A percentile compares a stretch with the other conserved stretches of the same genome.
Evolutionary conservation across 2,329 filamentous ascomycete species (phyloP).

Genomic region (Xylariales sp.): DNA sequence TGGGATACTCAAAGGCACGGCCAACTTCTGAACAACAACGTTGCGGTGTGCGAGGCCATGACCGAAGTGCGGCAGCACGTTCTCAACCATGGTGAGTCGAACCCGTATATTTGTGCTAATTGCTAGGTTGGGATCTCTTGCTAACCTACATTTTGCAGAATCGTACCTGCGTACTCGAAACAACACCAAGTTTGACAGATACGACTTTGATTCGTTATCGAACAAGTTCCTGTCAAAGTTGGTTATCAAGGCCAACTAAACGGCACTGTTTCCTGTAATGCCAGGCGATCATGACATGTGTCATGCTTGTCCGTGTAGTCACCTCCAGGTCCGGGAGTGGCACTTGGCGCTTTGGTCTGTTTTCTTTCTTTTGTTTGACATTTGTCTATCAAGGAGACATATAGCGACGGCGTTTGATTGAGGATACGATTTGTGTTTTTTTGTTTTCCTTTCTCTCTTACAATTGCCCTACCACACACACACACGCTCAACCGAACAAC

Average conservation of each 20-base stretch:
- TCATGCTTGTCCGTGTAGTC: too few species aligned
- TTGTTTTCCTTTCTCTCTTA: constrained; percentile 16
- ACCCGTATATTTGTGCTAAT: too few species aligned
- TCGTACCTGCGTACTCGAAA: constrained; percentile 77
- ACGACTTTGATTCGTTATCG: constrained; percentile 90
- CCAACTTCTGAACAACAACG: constrained; percentile 84
- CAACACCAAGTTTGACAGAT: constrained; percentile 79
- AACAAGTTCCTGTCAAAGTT: constrained; percentile 97
- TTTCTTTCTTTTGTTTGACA: constrained; percentile 25
- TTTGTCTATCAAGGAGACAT: constrained; percentile 32
- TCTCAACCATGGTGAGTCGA: constrained; percentile 86
- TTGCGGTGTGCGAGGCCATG: constrained; percentile 90
- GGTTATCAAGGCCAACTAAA: constrained; percentile 86
- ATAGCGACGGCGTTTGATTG: constrained; percentile 39
- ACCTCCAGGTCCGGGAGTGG: too few species aligned
- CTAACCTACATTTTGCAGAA: too few species aligned
- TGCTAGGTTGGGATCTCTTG: too few species aligned
- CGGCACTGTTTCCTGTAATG: too few species aligned
- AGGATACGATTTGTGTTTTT: constrained; percentile 26
- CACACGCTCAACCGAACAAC: too few species aligned
- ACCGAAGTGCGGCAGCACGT: constrained; percentile 92
- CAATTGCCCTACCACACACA: too few species aligned
- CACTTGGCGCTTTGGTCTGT: constrained; percentile 13
- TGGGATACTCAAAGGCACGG: constrained; percentile 94
- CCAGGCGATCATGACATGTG: too few species aligned